Evolutionary conservation across 176 grass and related monocot species (phyloP), one percentile per base, ranked within the genome.

Genomic region (Musa itinerans): DNA sequence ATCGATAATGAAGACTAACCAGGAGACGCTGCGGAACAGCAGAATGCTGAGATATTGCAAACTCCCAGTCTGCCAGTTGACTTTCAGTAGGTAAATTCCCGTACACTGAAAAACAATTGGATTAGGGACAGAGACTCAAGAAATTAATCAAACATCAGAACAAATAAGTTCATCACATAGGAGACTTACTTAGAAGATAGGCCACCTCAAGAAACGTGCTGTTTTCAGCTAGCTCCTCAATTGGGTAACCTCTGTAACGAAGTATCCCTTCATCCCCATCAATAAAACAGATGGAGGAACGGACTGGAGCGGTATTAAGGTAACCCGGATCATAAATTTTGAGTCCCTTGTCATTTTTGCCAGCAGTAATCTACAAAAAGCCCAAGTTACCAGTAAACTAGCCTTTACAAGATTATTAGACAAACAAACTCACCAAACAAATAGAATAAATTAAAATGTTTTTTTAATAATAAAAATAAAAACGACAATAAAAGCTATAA

Each of bases 191-290:
- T 84, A 99, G 81, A 59, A 99, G 88, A 84, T 99, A 94, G 2
- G 95, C 88, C 58, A 94, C 90, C 69, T 99, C 95, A 71, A 94
- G 74, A 76, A 91, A 94, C 1, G 95, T 83, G 67, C 95, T 99
- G 63, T 74, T 87, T 69, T 99, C 95, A 82, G 95, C 90, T 50
- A 99, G 70, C 79, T 94, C 95, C 77, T 99, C 95, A 65, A 99
- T 99, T 50, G 90, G 90, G 80, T 99, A 99, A 1, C 95, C 95
- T 84, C 95, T 91, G 63, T 98, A 99, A 21, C 95, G 88, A 91
- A 99, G 90, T 80, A 99, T 99, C 55, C 95, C 95, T 78, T 94
- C 90, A 66, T 99, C 95, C 51, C 95, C 95, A 61, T 99, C 90
- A 12, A 99, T 99, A 73, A 94, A 99, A 75, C 88, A 91, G 62